Percentiles rank a stretch among this genome's conserved stretches.
Conservation (phyloP, 495 filamentous ascomycete genomes). For the Talaromyces borbonicus region DNA sequence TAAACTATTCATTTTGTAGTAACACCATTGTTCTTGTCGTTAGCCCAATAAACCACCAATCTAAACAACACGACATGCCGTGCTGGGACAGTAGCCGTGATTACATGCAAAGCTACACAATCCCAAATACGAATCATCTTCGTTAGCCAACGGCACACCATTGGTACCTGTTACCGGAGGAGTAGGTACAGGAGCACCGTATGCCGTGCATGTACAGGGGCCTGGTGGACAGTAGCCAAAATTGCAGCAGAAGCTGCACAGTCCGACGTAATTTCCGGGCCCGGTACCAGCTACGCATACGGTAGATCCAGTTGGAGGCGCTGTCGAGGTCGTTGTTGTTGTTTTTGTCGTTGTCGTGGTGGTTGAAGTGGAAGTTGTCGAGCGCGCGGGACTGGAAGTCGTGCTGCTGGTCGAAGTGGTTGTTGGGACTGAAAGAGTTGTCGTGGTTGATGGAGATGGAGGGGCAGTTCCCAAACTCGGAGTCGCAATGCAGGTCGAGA, state of each 20-base stretch:
- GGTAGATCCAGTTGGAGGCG: too few relatives aligned
- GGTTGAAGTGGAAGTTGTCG: slow-evolving; percentile 12
- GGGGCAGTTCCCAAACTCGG: slow-evolving; percentile 29
- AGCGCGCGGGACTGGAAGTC: slow-evolving; percentile 6
- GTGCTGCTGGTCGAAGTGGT: slow-evolving; percentile 6
- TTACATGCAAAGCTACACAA: slow-evolving; percentile 14
- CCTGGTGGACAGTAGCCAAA: slow-evolving; percentile 14
- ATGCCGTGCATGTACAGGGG: slow-evolving; percentile 12
- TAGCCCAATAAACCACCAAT: background rate
- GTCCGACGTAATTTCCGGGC: slow-evolving; percentile 13
- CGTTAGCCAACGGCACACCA: slow-evolving; percentile 8
- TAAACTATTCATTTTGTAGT: too few relatives aligned
- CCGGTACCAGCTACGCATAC: slow-evolving; percentile 13
- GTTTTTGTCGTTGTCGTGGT: slow-evolving; percentile 4
- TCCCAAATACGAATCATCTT: slow-evolving; percentile 12
- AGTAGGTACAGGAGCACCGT: slow-evolving; percentile 8
- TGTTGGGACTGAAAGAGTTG: slow-evolving; percentile 7
- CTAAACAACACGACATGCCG: slow-evolving; percentile 9
- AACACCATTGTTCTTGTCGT: too few relatives aligned
- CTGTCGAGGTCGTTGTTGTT: background rate
- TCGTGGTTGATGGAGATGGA: slow-evolving; percentile 14
- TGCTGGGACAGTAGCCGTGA: slow-evolving; percentile 14
- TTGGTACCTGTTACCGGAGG: slow-evolving; percentile 6
- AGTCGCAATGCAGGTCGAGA: slow-evolving; percentile 32
- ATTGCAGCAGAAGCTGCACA: slow-evolving; percentile 13